Evolutionary conservation across 192 early-diverging fungal species (phyloP).

Genomic region (Pecoramyces ruminantium): DNA sequence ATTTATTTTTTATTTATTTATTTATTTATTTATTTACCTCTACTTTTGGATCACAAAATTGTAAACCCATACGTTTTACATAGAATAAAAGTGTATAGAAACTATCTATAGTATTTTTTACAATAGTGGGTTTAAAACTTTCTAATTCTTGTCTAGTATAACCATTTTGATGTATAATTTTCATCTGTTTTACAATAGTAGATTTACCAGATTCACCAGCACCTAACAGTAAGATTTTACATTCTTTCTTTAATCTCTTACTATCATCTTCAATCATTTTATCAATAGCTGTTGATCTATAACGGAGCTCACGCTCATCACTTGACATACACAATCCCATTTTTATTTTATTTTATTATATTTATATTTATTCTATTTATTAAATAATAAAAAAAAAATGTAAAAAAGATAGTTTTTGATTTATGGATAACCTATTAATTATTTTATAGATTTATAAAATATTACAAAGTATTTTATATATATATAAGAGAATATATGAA

Average conservation of each 20-base stretch:
- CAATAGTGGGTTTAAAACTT: slow-evolving; percentile 58
- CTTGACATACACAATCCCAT: slow-evolving; percentile 54
- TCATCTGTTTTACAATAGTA: slow-evolving; percentile 95
- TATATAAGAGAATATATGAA: too few species aligned
- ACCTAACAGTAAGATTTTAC: slow-evolving; percentile 58
- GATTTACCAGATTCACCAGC: slow-evolving; percentile 85
- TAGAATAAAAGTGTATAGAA: slow-evolving; percentile 46
- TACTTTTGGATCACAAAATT: slow-evolving; percentile 41
- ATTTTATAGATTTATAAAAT: too few species aligned
- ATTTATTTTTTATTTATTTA: too few species aligned
- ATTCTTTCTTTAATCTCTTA: slow-evolving; percentile 32
- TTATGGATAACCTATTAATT: too few species aligned
- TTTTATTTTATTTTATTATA: background rate
- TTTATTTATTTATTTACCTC: background rate
- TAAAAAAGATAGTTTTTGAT: too few species aligned
- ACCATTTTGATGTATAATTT: slow-evolving; percentile 86
- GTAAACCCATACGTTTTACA: background rate
- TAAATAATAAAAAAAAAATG: too few species aligned
- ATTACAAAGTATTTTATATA: too few species aligned
- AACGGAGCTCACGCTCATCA: slow-evolving; percentile 31
- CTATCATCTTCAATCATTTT: slow-evolving; percentile 42
- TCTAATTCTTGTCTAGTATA: slow-evolving; percentile 65
- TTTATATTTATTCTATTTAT: background rate
- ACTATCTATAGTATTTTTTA: slow-evolving; percentile 73
- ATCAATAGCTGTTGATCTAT: slow-evolving; percentile 37